Evolutionary conservation across 2,329 filamentous ascomycete species (phyloP).

Genomic region (Ambrosiella xylebori): DNA sequence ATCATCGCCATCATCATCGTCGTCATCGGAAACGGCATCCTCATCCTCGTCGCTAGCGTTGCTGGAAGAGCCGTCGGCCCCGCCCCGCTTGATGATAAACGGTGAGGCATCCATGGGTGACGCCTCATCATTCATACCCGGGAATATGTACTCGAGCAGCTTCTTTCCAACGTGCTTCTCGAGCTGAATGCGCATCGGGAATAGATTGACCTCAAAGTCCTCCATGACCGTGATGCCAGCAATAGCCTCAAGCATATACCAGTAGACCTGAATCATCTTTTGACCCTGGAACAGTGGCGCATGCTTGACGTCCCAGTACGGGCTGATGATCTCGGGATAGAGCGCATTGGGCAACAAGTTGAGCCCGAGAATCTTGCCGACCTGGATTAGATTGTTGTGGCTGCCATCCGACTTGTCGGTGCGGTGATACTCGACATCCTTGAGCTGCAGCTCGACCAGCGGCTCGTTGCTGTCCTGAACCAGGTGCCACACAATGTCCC

Average conservation of each 20-base stretch:
- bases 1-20: constrained; percentile 1
- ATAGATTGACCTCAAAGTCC: constrained; percentile 85
- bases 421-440: constrained; percentile 80
- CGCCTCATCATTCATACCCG: constrained; percentile 47
- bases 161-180: constrained; percentile 85
- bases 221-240: constrained; percentile 95
- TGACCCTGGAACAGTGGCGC: constrained; percentile 32
- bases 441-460: constrained; percentile 80
- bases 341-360: constrained; percentile 81
- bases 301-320: constrained; percentile 57
- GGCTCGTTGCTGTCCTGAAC: constrained; percentile 75
- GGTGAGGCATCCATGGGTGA: constrained; percentile 42
- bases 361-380: constrained; percentile 72
- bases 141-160: constrained; percentile 95
- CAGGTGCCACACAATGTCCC: constrained; percentile 94
- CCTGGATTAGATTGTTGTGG: constrained; percentile 79
- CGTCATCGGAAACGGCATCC: constrained; percentile 18
- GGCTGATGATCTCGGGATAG: constrained; percentile 90
- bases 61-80: not conserved
- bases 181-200: constrained; percentile 83
- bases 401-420: constrained; percentile 96
- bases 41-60: constrained; percentile 20
- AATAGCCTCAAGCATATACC: constrained; percentile 96
- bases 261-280: constrained; percentile 83
- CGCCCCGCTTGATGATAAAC: constrained; percentile 33